Base-by-base conservation (phyloP, 345 rosid genomes). In the Citrus unshiu region DNA sequence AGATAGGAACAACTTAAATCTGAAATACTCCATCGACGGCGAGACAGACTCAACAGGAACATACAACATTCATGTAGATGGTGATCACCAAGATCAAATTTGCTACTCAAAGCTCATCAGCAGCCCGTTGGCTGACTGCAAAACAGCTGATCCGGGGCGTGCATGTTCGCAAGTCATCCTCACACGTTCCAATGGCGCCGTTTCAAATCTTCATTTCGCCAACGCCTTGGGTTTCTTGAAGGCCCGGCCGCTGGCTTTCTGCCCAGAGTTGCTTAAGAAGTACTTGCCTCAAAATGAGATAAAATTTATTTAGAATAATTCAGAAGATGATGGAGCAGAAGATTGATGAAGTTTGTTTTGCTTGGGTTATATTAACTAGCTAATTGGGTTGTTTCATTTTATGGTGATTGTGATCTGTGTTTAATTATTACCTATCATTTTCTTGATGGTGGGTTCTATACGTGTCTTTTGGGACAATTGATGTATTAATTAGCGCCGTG, bases 151-250 rank as follows among this genome's bases (percentile, higher is more conserved):
- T 72, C 82, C 87, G 0, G 89, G 92, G 2, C 90, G 92, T 2
- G 84, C 73, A 72, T 75, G 82, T 3, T 88, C 95, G 14, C 77
- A 86, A 2, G 83, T 93, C 14, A 84, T 91, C 74, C 88, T 93
- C 70, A 95, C 97, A 13, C 86, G 90, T 6, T 19, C 78, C 85
- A 93, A 93, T 30, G 97, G 98, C 4, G 89, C 85, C 58, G 35
- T 82, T 71, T 80, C 95, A 7, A 75, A 81, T n/a, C 74, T 75
- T 43, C 93, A 88, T 60, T 78, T 22, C 37, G 93, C 93, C 35
- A 95, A 95, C 74, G 74, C 92, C 49, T 77, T 93, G 91, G 93
- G 97, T 9, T 91, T 85, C 87, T n/a, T 87, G 30, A 85, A 64
- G 77, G 84, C 88, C 40, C 2, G 81, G 49, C 83, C 88, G 0